Percentiles rank a stretch among this genome's conserved stretches.
Conservation (phyloP, 495 filamentous ascomycete genomes). For the Hyaloscypha bicolor region DNA sequence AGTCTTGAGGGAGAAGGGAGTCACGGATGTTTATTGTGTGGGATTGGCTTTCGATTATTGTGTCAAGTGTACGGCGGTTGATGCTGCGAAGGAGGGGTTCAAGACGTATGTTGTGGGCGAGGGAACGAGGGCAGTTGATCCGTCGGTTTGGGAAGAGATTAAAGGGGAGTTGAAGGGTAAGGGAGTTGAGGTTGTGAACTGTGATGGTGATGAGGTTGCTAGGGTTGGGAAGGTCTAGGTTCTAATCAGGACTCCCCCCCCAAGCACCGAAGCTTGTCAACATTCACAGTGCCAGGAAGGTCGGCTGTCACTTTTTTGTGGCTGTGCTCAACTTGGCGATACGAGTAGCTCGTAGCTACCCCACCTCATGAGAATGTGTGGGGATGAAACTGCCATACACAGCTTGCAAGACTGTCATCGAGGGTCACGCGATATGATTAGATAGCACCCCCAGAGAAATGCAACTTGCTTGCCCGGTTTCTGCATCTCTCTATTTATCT, state of each 20-base stretch:
- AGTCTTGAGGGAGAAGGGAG: conserved; percentile 53
- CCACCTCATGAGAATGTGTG: background rate
- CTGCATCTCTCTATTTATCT: background rate
- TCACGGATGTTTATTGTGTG: conserved; percentile 79
- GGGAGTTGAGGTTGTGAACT: conserved; percentile 51
- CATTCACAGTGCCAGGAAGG: background rate
- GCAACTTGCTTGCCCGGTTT: background rate
- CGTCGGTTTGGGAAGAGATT: conserved; percentile 55
- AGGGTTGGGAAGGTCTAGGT: conserved; percentile 15
- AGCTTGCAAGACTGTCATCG: background rate
- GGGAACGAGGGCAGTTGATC: conserved; percentile 70
- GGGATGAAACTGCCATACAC: background rate
- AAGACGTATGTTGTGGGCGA: conserved; percentile 76
- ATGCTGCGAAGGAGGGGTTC: conserved; percentile 78
- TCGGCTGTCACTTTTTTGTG: background rate
- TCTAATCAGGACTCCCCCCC: background rate
- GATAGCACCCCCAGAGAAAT: background rate
- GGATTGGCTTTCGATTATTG: conserved; percentile 91
- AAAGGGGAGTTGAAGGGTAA: conserved; percentile 56
- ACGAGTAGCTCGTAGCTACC: background rate
- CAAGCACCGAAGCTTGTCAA: background rate
- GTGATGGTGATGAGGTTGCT: conserved; percentile 45
- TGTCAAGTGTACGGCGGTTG: conserved; percentile 77
- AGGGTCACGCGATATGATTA: background rate
- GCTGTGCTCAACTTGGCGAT: background rate